A percentile compares a stretch with the other conserved stretches of the same genome.
Conservation (phyloP, 2,329 filamentous ascomycete species). For the Epichloe bromicola region DNA sequence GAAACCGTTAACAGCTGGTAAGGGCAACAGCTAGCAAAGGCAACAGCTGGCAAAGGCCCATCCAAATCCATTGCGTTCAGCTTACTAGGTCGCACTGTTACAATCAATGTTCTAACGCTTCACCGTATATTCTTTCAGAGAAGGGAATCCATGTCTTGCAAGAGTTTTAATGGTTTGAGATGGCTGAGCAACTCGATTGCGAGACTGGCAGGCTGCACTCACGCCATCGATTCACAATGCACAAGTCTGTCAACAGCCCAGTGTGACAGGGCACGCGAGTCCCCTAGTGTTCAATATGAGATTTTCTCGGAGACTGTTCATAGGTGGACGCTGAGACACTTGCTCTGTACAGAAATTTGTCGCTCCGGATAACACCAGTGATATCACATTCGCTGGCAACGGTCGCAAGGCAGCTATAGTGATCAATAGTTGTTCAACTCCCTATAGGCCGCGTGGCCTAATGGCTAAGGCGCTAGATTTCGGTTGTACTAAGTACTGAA, state of each 20-base stretch:
- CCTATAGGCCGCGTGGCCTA: constrained; percentile 27
- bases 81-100: not conserved
- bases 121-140: no score
- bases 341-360: no score
- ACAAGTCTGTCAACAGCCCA: no score
- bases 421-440: not conserved
- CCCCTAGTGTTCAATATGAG: no score
- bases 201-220: no score
- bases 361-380: no score
- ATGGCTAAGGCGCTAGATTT: constrained; percentile 32
- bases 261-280: no score
- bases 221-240: no score
- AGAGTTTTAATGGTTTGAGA: not conserved
- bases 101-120: no score
- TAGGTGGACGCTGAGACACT: no score
- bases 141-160: no score
- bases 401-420: fast-evolving
- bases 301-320: no score
- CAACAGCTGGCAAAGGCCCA: not conserved
- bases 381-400: not conserved
- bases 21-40: not conserved
- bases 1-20: not conserved
- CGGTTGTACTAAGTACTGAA: constrained; percentile 14
- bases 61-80: not conserved
- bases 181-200: not conserved